Evolutionary conservation across 805 yeast species (phyloP).

Genomic region (Isabelozyma rhagii): DNA sequence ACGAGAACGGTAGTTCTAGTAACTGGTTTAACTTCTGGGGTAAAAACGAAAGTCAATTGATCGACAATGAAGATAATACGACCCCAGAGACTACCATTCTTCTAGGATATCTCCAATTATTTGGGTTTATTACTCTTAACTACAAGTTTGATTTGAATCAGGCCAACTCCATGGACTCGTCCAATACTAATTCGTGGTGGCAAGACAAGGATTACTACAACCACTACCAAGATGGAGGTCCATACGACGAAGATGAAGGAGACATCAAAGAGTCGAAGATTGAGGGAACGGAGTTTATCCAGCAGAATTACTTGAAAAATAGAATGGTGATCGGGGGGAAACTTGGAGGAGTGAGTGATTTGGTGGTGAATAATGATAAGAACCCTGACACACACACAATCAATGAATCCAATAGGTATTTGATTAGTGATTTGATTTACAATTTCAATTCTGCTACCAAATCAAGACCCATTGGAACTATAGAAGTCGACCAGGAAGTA

Average conservation of each 20-base stretch:
- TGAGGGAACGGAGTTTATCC: constrained; percentile 21
- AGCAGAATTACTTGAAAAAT: constrained; percentile 6
- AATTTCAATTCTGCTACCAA: constrained; percentile 18
- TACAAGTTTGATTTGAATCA: constrained; percentile 24
- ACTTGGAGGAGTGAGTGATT: constrained; percentile 35
- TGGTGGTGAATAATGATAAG: constrained; percentile 15
- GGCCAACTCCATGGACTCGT: constrained; percentile 3
- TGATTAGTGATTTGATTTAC: constrained; percentile 34
- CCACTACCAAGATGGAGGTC: constrained; percentile 17
- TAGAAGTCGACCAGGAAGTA: neutral
- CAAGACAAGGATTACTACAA: constrained; percentile 30
- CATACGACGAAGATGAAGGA: constrained; percentile 16
- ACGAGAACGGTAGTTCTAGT: neutral
- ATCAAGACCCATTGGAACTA: neutral
- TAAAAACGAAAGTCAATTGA: neutral
- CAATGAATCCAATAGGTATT: constrained; percentile 16
- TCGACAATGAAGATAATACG: neutral
- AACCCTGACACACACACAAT: constrained; percentile 10
- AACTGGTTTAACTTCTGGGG: constrained; percentile 15
- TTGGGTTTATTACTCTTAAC: constrained; percentile 38
- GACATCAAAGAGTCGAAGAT: constrained; percentile 19
- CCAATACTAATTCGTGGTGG: constrained; percentile 28
- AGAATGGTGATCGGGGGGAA: constrained; percentile 28
- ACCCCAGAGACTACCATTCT: constrained; percentile 12
- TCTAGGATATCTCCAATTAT: constrained; percentile 36